These are phyloP conservation scores for Fusarium fracticaudum DNA, from an alignment of 2,329 filamentous ascomycete genomes.

Conservation along the genomic window DNA sequence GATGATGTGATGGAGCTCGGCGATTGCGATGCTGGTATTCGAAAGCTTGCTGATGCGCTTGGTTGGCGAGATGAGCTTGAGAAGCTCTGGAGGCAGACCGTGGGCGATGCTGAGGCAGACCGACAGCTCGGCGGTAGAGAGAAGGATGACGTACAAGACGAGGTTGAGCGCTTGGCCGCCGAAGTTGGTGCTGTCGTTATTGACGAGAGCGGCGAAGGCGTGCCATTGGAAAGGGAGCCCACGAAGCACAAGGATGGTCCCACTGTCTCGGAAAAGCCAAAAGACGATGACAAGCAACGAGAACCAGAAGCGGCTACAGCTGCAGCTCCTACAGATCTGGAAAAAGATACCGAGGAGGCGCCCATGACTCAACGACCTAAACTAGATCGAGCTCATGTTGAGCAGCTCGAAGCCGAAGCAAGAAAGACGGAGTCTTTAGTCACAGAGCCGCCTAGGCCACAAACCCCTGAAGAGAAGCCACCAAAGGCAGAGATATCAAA, in stretches of 20 bases:
- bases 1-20: constrained; percentile 89
- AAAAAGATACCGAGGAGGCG: neutral
- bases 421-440: neutral
- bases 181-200: constrained; percentile 49
- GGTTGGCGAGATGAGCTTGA: constrained; percentile 91
- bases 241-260: neutral
- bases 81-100: constrained; percentile 73
- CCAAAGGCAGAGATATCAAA: neutral
- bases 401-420: neutral
- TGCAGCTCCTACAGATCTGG: neutral
- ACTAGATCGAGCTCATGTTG: neutral
- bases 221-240: neutral
- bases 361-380: constrained; percentile 4
- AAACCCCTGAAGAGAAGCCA: neutral
- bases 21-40: constrained; percentile 84
- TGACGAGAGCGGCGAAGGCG: constrained; percentile 38
- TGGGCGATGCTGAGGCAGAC: constrained; percentile 67
- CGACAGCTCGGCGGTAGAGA: constrained; percentile 52
- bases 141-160: constrained; percentile 55
- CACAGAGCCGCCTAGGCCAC: neutral
- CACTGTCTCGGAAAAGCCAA: neutral
- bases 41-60: constrained; percentile 78
- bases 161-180: constrained; percentile 53
- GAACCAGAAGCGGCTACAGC: neutral
- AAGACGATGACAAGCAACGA: neutral